These are phyloP conservation scores for Penicillium corylophilum DNA, from an alignment of 2,329 filamentous ascomycete genomes.

Conservation along the genomic window DNA sequence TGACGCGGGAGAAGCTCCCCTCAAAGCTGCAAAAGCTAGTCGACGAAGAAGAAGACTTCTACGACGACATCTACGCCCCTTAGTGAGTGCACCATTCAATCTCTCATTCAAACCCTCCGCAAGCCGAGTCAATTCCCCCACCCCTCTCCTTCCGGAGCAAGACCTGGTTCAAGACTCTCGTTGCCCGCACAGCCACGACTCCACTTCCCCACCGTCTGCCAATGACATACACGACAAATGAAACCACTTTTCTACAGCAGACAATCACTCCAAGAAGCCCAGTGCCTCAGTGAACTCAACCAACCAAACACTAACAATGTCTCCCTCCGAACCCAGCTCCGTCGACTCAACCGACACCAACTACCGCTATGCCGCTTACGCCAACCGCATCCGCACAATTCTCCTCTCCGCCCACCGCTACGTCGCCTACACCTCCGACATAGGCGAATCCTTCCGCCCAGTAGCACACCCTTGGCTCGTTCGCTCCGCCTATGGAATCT, in stretches of 20 bases:
- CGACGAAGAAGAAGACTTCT: slow-evolving; percentile 68
- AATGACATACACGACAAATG: slow-evolving; percentile 2
- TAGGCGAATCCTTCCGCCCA: slow-evolving; percentile 93
- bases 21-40: slow-evolving; percentile 56
- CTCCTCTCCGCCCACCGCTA: slow-evolving; percentile 90
- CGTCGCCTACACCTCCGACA: slow-evolving; percentile 93
- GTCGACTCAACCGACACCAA: slow-evolving; percentile 80
- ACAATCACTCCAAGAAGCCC: too few species aligned
- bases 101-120: neutral
- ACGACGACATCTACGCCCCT: slow-evolving; percentile 74
- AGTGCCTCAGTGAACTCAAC: too few species aligned
- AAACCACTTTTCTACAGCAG: neutral
- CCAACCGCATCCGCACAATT: slow-evolving; percentile 78
- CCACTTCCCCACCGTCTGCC: slow-evolving; percentile 7
- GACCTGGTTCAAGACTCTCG: neutral
- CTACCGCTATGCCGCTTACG: slow-evolving; percentile 90
- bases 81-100: slow-evolving; percentile 57
- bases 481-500: slow-evolving; percentile 80
- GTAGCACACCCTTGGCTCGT: slow-evolving; percentile 84
- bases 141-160: neutral
- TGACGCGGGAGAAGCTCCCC: slow-evolving; percentile 54
- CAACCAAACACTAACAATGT: slow-evolving; percentile 14
- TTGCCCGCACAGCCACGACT: slow-evolving; percentile 1
- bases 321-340: slow-evolving; percentile 49
- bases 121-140: neutral